phyloP scores from a whole-genome alignment of 805 yeast genomes.

The Hanseniaspora opuntiae region DNA sequence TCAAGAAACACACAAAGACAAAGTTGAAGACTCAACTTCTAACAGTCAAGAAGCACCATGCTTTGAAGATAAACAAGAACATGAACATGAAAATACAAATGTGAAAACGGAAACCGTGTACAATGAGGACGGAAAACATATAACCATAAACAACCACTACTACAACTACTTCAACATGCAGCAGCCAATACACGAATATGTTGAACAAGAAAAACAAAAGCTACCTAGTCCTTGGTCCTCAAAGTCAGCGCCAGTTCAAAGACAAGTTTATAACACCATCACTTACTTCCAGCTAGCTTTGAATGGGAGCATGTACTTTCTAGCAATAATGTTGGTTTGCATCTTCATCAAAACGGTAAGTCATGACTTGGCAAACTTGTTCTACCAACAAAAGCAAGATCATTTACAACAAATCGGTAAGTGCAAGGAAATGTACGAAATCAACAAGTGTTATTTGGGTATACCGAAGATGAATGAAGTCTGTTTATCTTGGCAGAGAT shows the following conservation, averaged over 20 bases:
- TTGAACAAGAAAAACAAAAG: not conserved
- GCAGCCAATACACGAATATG: not conserved
- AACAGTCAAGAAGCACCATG: not conserved
- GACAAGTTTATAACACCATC: not conserved
- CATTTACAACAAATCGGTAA: not conserved
- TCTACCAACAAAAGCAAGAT: conserved; percentile 6
- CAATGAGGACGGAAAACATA: not conserved
- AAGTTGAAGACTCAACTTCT: not conserved
- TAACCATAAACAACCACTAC: conserved; percentile 8
- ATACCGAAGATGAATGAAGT: conserved; percentile 3
- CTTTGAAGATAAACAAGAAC: not conserved
- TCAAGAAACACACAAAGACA: not conserved
- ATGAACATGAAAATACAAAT: not conserved
- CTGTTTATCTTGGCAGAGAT: conserved; percentile 1
- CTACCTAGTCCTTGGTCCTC: conserved; percentile 7
- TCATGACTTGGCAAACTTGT: conserved; percentile 3
- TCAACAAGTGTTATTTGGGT: conserved; percentile 2
- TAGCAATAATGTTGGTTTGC: not conserved
- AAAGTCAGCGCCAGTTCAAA: not conserved
- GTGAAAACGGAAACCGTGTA: not conserved
- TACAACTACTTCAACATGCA: conserved; percentile 4
- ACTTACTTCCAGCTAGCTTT: conserved; percentile 1
- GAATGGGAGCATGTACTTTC: not conserved
- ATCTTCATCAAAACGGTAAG: conserved; percentile 1
- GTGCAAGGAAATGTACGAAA: not conserved